Percentiles rank a stretch among this genome's conserved stretches.
Evolutionary conservation across 1,284 basidiomycete species (phyloP).

Genomic region (Neonothopanus nambi): DNA sequence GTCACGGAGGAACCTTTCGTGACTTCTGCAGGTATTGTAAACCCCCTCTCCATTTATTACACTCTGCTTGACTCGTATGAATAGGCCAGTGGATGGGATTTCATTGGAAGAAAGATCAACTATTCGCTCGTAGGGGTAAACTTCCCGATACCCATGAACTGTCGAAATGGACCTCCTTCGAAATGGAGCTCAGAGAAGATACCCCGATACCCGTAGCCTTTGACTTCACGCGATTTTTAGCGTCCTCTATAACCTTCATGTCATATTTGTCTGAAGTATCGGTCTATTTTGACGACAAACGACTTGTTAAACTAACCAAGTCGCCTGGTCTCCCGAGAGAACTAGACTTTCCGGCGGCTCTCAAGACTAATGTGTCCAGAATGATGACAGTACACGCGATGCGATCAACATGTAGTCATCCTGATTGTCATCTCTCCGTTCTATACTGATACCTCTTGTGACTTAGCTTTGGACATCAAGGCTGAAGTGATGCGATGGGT

Average conservation of each 20-base stretch:
- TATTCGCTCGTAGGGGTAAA: slow-evolving; percentile 77
- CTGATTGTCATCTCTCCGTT: slow-evolving; percentile 5
- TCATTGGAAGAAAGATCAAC: slow-evolving; percentile 92
- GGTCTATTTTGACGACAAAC: slow-evolving; percentile 78
- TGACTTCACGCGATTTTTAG: slow-evolving; percentile 88
- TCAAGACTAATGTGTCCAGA: slow-evolving; percentile 48
- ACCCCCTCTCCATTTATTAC: slow-evolving; percentile 12
- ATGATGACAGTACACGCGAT: slow-evolving; percentile 74
- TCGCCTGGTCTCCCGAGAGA: slow-evolving; percentile 55
- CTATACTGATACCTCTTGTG: slow-evolving; percentile 9
- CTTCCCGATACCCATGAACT: slow-evolving; percentile 46
- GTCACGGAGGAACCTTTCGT: slow-evolving; percentile 95
- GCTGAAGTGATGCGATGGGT: slow-evolving; percentile 86
- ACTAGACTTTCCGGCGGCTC: slow-evolving; percentile 56
- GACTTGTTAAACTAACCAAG: slow-evolving; percentile 79
- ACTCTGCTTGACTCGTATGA: slow-evolving; percentile 5
- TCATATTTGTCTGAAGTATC: slow-evolving; percentile 74
- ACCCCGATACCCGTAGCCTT: slow-evolving; percentile 81
- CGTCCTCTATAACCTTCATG: slow-evolving; percentile 96
- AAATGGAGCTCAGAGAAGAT: slow-evolving; percentile 87
- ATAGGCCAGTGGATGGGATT: slow-evolving; percentile 92
- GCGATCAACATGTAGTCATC: slow-evolving; percentile 63
- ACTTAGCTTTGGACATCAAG: slow-evolving; percentile 74
- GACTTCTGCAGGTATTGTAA: slow-evolving; percentile 67
- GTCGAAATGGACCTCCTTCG: slow-evolving; percentile 82